Base-by-base conservation (phyloP, 192 early-diverging fungal species). In the Geranomyces variabilis region DNA sequence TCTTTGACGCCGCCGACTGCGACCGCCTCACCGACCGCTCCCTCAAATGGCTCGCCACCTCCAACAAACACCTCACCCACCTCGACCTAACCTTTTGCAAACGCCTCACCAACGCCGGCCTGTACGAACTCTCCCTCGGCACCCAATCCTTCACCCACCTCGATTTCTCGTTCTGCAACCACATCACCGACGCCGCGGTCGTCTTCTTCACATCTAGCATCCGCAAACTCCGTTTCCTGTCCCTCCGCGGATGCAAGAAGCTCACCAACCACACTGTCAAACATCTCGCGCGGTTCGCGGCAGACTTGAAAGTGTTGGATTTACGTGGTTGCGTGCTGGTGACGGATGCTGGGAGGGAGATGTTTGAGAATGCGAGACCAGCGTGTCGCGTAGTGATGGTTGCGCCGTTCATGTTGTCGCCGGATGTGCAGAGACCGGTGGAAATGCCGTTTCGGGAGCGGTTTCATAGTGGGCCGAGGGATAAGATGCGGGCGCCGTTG, bases 1-100 rank as follows among this genome's bases (percentile, higher is more conserved):
- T 43, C 26, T 63, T 82, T 17, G 83, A 84, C 30, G 45, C 80
- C 1, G 67, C 74, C 43, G 83, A 84, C 49, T 85, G 83, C 69
- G 80, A 85, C 31, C 83, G 84, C 26, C 51, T 84, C 33, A 61
- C 80, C 15, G 83, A 85, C 75, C 80, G 76, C 26, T 84, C 79
- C 43, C 67, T 85, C 14, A 84, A 85, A 63, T 84, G 81, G 81
- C 75, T 85, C 24, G 80, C 84, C 6, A 70, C 77, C 22, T 65
- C 60, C 56, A 77, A 77, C 41, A 68, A 66, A 13, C 60, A 84
- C 30, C 71, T 85, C 21, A 67, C 22, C 21, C 47, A 71, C 41
- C 64, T 85, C 44, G 71, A 76, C 31, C 62, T 85, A 13, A 67
- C 68, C 0, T 85, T 85, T 59, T 85, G 84, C 78, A 81, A 75